A percentile compares a stretch with the other conserved stretches of the same genome.
These are phyloP conservation scores for Termitomyces sp. DNA, from an alignment of 768 basidiomycete genomes.

Conservation along the genomic window DNA sequence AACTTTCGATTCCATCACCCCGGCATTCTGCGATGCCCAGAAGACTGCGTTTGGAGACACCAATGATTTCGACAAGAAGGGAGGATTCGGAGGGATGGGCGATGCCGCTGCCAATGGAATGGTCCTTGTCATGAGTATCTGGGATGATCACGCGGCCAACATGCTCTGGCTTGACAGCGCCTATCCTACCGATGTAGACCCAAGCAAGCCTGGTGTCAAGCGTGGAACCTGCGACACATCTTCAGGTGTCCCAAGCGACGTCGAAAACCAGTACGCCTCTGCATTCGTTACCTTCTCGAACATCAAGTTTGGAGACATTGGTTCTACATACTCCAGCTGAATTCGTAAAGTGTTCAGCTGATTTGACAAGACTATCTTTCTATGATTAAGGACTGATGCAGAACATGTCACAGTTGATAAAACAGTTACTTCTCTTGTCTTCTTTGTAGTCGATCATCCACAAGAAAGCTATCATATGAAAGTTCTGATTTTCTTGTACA, in stretches of 20 bases:
- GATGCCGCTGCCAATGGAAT: slow-evolving; percentile 34
- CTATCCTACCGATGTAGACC: slow-evolving; percentile 23
- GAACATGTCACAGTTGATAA: not conserved
- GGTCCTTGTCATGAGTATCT: slow-evolving; percentile 36
- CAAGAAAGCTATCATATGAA: not conserved
- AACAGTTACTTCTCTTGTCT: not conserved
- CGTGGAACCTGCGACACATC: not conserved
- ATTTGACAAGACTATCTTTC: not conserved
- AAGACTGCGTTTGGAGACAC: slow-evolving; percentile 35
- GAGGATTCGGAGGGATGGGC: slow-evolving; percentile 30
- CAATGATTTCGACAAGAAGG: not conserved
- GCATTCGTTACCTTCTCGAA: not conserved
- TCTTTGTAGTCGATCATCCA: not conserved
- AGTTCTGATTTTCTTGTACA: not conserved
- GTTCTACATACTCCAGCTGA: not conserved
- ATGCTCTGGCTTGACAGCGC: slow-evolving; percentile 24
- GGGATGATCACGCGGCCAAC: slow-evolving; percentile 35
- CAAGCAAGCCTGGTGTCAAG: not conserved
- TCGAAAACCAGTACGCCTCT: not conserved
- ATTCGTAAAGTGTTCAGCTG: not conserved
- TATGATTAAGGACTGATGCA: not conserved
- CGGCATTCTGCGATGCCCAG: slow-evolving; percentile 38
- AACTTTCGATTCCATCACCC: slow-evolving; percentile 40
- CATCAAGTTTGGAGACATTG: not conserved
- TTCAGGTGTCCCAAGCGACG: not conserved